Percentiles rank a stretch among this genome's conserved stretches.
Evolutionary conservation across 2,329 filamentous ascomycete species (phyloP).

Genomic region (Diplodia scrobiculata): DNA sequence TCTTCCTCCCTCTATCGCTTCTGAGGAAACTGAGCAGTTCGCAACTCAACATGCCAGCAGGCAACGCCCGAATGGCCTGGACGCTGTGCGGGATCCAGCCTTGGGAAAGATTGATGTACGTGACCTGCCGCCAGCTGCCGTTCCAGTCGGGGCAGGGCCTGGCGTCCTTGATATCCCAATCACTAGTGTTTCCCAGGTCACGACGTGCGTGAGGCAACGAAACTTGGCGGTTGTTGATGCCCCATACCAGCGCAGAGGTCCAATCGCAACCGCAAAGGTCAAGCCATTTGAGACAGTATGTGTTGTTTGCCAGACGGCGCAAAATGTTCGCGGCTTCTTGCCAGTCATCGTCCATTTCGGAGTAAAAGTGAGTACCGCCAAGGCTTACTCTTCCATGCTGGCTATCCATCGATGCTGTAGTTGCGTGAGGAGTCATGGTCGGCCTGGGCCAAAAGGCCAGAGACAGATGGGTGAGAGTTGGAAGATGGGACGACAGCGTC

Average conservation of each 20-base stretch:
- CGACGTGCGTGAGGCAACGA: not conserved
- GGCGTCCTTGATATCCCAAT: conserved; percentile 23
- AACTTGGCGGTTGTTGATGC: conserved; percentile 29
- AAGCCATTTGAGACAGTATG: conserved; percentile 63
- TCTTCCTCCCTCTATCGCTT: conserved; percentile 37
- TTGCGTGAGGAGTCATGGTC: conserved; percentile 58
- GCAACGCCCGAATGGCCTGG: conserved; percentile 40
- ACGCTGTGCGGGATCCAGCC: conserved; percentile 48
- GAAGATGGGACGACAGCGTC: conserved; percentile 54
- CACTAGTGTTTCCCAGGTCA: not conserved
- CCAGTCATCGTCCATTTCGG: conserved; percentile 57
- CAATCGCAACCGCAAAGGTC: conserved; percentile 65
- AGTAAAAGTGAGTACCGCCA: conserved; percentile 57
- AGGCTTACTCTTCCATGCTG: conserved; percentile 50
- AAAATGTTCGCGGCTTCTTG: conserved; percentile 60
- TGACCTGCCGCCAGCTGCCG: conserved; percentile 49
- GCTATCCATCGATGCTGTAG: conserved; percentile 49
- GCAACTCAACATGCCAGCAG: conserved; percentile 40
- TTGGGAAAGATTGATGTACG: conserved; percentile 48
- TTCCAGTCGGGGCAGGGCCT: conserved; percentile 43
- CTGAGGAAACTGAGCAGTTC: conserved; percentile 43
- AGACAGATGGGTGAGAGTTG: conserved; percentile 63
- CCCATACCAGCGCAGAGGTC: conserved; percentile 56
- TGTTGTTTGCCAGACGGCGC: conserved; percentile 57
- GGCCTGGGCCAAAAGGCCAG: conserved; percentile 65